Evolutionary conservation across 495 filamentous ascomycete species (phyloP), one percentile per base, ranked within the genome.

Genomic region (Apiosordaria backusii): DNA sequence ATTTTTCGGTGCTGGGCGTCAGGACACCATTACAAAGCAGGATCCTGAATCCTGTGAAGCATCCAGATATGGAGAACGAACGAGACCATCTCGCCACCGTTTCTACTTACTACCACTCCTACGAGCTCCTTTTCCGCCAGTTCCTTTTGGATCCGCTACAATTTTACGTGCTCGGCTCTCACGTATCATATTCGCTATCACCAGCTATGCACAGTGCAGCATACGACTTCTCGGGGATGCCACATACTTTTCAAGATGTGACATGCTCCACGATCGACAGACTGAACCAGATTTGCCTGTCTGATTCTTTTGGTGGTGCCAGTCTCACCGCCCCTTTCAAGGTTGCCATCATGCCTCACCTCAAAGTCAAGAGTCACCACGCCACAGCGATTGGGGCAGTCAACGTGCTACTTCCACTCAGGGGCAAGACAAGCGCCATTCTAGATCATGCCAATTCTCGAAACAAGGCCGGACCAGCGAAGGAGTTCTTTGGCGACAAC

Each of bases 191-290:
- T 76, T 92, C 88, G 73, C 78, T 92, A 35, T 92, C 89, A 0
- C 91, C 91, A 0, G 86, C 86, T 0, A 95, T 93, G 90, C 89
- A 93, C 71, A 89, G 85, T 65, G 90, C 90, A 3, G 91, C 90
- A 15, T 89, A 89, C 73, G 80, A 85, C 57, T 85, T 86, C 52
- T 89, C 86, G 60, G 89, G 88, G 24, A 86, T 95, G 85, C 85
- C 83, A 22, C 90, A 95, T 72, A 84, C 83, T 26, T 93, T 89
- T 72, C 83, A 85, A 55, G 87, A 87, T 19, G 84, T 86, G 22
- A 83, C 87, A 26, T 86, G 87, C 13, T 79, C 85, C 1, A 86
- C 88, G 0, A 80, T 92, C 2, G 85, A 89, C 55, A 81, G 83
- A 16, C 72, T 95, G 24, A 85, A 89, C 72, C 79, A 82, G 40